Conservation (phyloP, 768 basidiomycete genomes). For the Melanogaster broomeanus region DNA sequence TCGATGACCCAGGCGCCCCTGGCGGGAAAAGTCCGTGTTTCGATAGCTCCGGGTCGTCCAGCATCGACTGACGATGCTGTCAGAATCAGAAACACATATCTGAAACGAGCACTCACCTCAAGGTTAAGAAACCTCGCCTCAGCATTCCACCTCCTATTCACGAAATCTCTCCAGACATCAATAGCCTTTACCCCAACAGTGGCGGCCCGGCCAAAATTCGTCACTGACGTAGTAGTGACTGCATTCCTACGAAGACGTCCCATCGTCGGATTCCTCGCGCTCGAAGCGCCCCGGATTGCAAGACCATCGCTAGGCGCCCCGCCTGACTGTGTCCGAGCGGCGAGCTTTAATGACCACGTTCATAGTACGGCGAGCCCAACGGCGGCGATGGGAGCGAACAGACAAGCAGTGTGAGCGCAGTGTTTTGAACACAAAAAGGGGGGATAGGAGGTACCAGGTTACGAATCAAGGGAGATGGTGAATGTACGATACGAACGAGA, state of each 20-base stretch:
- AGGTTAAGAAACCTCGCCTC: slow-evolving; percentile 75
- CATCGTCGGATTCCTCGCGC: slow-evolving; percentile 41
- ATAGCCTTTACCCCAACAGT: slow-evolving; percentile 42
- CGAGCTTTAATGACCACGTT: slow-evolving; percentile 36
- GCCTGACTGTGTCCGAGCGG: slow-evolving; percentile 39
- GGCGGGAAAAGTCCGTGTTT: slow-evolving; percentile 72
- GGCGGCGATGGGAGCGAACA: slow-evolving; percentile 28
- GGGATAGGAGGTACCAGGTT: slow-evolving; percentile 8
- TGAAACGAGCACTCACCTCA: slow-evolving; percentile 56
- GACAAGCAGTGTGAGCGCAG: slow-evolving; percentile 40
- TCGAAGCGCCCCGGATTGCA: slow-evolving; percentile 66
- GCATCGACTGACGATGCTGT: slow-evolving; percentile 60
- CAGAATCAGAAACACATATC: background rate
- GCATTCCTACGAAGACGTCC: slow-evolving; percentile 65
- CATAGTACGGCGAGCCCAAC: slow-evolving; percentile 21
- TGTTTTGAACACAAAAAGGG: slow-evolving; percentile 22
- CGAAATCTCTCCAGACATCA: slow-evolving; percentile 76
- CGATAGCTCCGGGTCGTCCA: slow-evolving; percentile 74
- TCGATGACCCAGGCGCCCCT: slow-evolving; percentile 61
- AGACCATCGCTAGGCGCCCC: slow-evolving; percentile 50
- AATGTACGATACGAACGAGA: slow-evolving; percentile 12
- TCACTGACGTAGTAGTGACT: slow-evolving; percentile 32
- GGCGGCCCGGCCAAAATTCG: slow-evolving; percentile 13
- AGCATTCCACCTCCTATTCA: slow-evolving; percentile 70
- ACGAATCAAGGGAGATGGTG: slow-evolving; percentile 6